Base-by-base conservation (phyloP, 2,329 filamentous ascomycete genomes). In the Fusarium albosuccineum region DNA sequence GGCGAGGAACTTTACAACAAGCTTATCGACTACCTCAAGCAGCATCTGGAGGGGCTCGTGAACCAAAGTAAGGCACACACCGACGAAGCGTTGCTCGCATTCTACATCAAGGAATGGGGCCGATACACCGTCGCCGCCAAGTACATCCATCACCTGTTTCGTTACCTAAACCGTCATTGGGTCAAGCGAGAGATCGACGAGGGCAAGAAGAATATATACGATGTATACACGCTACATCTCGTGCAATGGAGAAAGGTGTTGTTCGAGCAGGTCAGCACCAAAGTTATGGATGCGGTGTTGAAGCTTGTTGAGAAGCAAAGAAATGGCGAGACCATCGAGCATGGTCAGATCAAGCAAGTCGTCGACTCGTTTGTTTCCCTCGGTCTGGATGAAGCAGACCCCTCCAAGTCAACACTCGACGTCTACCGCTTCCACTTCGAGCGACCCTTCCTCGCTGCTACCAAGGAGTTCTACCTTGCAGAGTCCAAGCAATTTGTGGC, bases 111-210 rank as follows among this genome's bases (percentile, higher is more conserved):
- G 76, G 94, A 99, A 85, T 99, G 96, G 96, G 90, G 91, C 70
- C 89, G 96, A 64, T 99, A 97, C 81, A 99, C 96, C 2, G 93
- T 92, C 13, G 95, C 96, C 1, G 96, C 94, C 62, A 97, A 97
- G 80, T 99, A 97, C 81, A 96, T 97, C 78, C 97, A 99, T 80
- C 95, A 99, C 77, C 83, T 99, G 8, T 99, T 99, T 84, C 86
- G 91, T 55, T 99, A 99, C 76, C 88, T 99, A 27, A 99, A 99
- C 76, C 89, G 96, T 30, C 96, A 99, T 81, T 99, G 97, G 96
- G 96, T 99, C 2, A 99, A 97, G 85, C 87, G 96, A 30, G 96
- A 99, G 81, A 97, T 99, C 82, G 96, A 99, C 67, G 96, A 99
- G 79, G 96, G 96, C 34, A 98, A 99, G 82, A 97, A 98, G 83